Evolutionary conservation across 2,329 filamentous ascomycete genomes (phyloP), one percentile per base, ranked within the genome.

Genomic region (Trichoderma endophyticum): DNA sequence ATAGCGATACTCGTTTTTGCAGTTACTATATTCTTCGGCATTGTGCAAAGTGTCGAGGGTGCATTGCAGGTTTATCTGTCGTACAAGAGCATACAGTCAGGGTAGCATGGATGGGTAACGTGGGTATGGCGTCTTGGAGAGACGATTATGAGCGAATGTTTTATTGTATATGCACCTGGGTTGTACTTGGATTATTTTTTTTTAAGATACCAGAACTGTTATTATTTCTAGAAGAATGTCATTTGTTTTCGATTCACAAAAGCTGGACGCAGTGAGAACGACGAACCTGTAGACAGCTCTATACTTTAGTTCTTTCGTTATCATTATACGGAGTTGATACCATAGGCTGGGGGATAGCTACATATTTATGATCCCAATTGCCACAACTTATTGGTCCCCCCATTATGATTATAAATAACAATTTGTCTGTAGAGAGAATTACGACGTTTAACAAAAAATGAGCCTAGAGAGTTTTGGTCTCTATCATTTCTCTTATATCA

Each of bases 41-140:
- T 85, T 15, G 73, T 83, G 14, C 80, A 86, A 75, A 79, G 78
- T 64, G 62, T 86, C 51, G 80, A 83, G 73, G 80, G 83, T 9
- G 82, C 77, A 26, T 30, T 70, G 54, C 66, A 48, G 39, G 61
- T 64, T 26, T 73, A 61, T 43, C 30, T 70, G 7, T 4, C 66
- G 4, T 70, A 61, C 26, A 54, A 70, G 54, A 54, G 66, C n/a
- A 26, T 28, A 0, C 4, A 51, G 9, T 51, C n/a, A n/a, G 43
- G 43, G 15, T 12, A 14, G 4, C 7, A 43, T 39, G 15, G 39
- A 7, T n/a, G 3, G 15, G 39, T n/a, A 43, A n/a, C 18, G 15
- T 43, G 39, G 39, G 39, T 43, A n/a, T n/a, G 39, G 39, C 39
- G 39, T 43, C 3, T 65, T 15, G 11, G 21, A 1, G 56, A 59